Base-by-base conservation (phyloP, 371 early-diverging fungal genomes). In the Dentiscutata heterogama region DNA sequence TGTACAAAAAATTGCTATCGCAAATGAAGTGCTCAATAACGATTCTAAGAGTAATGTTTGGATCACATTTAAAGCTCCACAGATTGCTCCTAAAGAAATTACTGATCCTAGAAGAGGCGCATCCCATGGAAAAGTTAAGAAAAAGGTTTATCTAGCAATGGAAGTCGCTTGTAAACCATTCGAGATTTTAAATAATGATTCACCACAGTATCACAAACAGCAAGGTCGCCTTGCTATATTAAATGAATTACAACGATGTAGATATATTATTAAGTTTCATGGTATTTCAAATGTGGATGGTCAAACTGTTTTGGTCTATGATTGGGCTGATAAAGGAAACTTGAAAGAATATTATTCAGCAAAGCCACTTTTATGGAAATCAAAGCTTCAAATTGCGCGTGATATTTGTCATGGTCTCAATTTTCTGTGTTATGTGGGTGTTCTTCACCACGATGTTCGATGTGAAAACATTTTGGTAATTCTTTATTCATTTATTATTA, bases 401-500 rank as follows among this genome's bases (percentile, higher is more conserved):
- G 81, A 80, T 50, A 61, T 80, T 72, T 42, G 56, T 42, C n/a
- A 18, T 10, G 81, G 81, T 11, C 46, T 80, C 16, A n/a, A 31
- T 60, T 80, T 80, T 39, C 39, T 80, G 11, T 72, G 72, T 61
- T 39, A 29, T 13, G 27, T 35, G 8, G 27, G 39, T n/a, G 58
- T 80, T 50, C 72, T 58, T 27, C 81, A 80, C 58, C 81, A 80
- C 14, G 81, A 80, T 56, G 56, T 80, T 20, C 35, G 81, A 14
- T 80, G 81, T 18, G 72, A 70, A 61, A 80, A 80, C 25, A 72
- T 80, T 68, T 58, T 80, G 71, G 81, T 72, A 8, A 71, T 27
- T 72, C 2, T 60, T 8, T 27, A 16, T 14, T 27, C 2, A 29
- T 53, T 18, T 54, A 46, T 46, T 46, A 46, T 7, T 46, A 14